Percentiles rank a stretch among this genome's conserved stretches.
These are phyloP conservation scores for Simmondsia chinensis DNA, from an alignment of 148 eudicot species.

Conservation along the genomic window DNA sequence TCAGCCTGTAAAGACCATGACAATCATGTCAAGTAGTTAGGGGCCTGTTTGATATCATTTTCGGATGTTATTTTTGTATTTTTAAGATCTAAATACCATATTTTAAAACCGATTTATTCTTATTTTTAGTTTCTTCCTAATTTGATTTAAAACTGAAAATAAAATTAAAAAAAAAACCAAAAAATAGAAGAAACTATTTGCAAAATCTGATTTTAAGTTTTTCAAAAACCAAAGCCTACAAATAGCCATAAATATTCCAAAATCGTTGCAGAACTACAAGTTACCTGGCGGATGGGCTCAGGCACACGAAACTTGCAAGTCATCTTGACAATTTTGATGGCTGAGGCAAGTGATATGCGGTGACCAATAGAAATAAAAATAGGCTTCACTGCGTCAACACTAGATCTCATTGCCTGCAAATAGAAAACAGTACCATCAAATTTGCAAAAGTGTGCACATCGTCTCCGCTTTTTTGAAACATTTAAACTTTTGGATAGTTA, in stretches of 20 bases:
- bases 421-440: no score
- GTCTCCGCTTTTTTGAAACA: background rate
- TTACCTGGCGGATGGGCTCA: conserved; percentile 92
- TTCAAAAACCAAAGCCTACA: background rate
- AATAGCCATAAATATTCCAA: background rate
- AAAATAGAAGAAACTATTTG: background rate
- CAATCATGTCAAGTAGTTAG: background rate
- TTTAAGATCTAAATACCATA: no score
- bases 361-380: conserved; percentile 90
- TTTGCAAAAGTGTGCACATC: background rate
- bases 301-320: conserved; percentile 79
- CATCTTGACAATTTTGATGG: conserved; percentile 52
- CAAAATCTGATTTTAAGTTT: background rate
- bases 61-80: background rate
- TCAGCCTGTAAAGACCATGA: conserved; percentile 45
- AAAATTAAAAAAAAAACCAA: no score
- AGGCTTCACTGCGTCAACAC: conserved; percentile 53
- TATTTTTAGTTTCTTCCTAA: no score
- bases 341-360: conserved; percentile 67
- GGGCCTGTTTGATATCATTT: background rate
- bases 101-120: no score
- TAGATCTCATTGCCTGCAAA: conserved; percentile 72
- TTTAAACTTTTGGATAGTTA: background rate
- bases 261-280: background rate
- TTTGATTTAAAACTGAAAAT: no score